Evolutionary conservation across 129 eudicot genomes (phyloP), one percentile per base, ranked within the genome.

Genomic region (Centella asiatica): DNA sequence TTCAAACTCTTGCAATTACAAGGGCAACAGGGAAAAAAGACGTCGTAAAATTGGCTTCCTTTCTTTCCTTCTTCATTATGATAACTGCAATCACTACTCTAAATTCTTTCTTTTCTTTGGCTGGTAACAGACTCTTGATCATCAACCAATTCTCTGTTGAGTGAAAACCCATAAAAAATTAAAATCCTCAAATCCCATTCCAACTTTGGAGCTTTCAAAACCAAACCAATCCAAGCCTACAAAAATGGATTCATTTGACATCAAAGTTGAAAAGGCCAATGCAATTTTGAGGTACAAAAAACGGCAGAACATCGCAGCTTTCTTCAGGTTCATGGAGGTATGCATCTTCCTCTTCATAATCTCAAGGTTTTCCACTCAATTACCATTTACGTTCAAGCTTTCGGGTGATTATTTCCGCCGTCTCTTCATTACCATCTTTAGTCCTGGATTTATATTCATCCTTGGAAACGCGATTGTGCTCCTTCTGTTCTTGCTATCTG

Each of bases 381-480:
- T 83, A 13, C 79, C 95, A 5, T 66, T 80, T 9, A 27, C 67
- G 23, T 62, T 78, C 69, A 78, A 69, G 2, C 56, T 79, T 27
- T 79, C 83, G 1, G 61, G 72, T 0, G 81, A 83, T 19, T 67
- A 55, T 19, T 57, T 86, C 46, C 72, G 37, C 36, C 72, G 72
- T 62, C 57, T 81, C 12, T 74, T 72, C 0, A 47, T 77, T 31
- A 57, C 69, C 37, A 15, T 80, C 18, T 40, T 79, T 20, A 86
- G 89, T 50, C 85, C 95, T 26, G 75, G 63, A 22, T 75, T 81
- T 49, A 89, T 86, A 9, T 90, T 90, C 65, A 53, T 90, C 12
- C 22, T 81, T 52, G 97, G 97, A 27, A 90, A 90, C 77, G 75
- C 76, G 24, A 90, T 90, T 2, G 68, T 86, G 13, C 27, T 86